Base-by-base conservation (phyloP, 108 stramenopile species). In the Nitzschia palea region DNA sequence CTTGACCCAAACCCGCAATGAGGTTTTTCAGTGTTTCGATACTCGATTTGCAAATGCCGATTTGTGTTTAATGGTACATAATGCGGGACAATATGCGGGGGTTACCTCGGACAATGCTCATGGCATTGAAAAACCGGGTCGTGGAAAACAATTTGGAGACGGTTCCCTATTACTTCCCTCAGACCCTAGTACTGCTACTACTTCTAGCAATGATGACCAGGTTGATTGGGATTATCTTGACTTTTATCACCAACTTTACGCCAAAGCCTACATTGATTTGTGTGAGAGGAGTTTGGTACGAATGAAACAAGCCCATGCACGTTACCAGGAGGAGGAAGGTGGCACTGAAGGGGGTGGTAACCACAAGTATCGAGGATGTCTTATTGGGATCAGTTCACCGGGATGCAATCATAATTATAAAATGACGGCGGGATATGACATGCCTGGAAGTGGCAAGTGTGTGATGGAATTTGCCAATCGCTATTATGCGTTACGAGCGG, bases 391-490 rank as follows among this genome's bases (percentile, higher is more conserved):
- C 29, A 57, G 55, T 30, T 36, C 48, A 15, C 74, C 74, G 9
- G 67, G 68, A 58, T 68, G 45, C 44, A 31, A 3, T 23, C 55
- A 60, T 20, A 30, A 18, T 14, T 37, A 15, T 62, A 34, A 15
- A 27, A 47, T 31, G 28, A 60, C 50, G 57, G 53, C 22, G 10
- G 27, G 34, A 10, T 76, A 76, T 36, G 33, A 23, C 26, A 51
- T 69, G 74, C 74, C 74, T 23, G 74, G 74, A 29, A 53, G 33
- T 23, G 74, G 74, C 48, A 76, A 76, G 74, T 69, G 60, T 31
- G n/a, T 76, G 22, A 76, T 76, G 74, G 74, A 76, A 54, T 76
- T 68, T 59, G 14, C 68, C 20, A 76, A 60, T 55, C 67, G 74
- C 2, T 35, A 68, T 17, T 76, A 35, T 42, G 74, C 74, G 26